phyloP scores from a whole-genome alignment of 108 stramenopile species.

The Mayamaea pseudoterrestris region DNA sequence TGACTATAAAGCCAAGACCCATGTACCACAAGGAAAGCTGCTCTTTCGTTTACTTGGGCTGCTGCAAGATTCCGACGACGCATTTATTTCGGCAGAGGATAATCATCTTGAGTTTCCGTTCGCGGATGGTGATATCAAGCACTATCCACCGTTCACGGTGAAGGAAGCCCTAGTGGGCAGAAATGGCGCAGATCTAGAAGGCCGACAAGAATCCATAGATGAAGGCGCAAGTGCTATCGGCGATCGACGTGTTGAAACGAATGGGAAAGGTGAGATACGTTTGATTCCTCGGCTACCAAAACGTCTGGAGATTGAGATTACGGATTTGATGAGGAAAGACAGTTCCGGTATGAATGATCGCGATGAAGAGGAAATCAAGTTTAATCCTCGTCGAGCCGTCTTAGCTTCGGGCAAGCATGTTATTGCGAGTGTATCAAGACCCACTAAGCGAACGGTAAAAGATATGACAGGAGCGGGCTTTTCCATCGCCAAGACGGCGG shows the following conservation, averaged over 20 bases:
- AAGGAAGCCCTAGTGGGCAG: slow-evolving; percentile 21
- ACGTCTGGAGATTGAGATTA: not conserved
- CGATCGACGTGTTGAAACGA: not conserved
- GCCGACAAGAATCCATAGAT: not conserved
- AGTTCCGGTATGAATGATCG: slow-evolving; percentile 3
- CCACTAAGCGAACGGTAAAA: not conserved
- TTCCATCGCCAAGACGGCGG: not conserved
- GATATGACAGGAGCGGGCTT: too few relatives aligned
- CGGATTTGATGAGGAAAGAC: slow-evolving; percentile 9
- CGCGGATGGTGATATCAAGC: slow-evolving; percentile 21
- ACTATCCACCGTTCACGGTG: slow-evolving; percentile 38
- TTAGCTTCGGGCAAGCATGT: not conserved
- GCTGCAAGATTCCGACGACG: slow-evolving; percentile 6
- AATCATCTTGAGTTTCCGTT: slow-evolving; percentile 55
- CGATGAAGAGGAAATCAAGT: slow-evolving; percentile 9
- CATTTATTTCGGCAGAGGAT: slow-evolving; percentile 7
- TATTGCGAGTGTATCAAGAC: not conserved
- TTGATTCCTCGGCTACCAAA: not conserved
- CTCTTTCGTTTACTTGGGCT: slow-evolving; percentile 18
- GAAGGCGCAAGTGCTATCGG: too few relatives aligned
- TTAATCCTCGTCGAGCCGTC: not conserved
- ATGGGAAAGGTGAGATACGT: slow-evolving; percentile 2
- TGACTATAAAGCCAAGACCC: not conserved
- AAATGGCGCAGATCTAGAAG: not conserved
- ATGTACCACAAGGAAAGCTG: slow-evolving; percentile 2